These are phyloP conservation scores for Ustilago curta DNA, from an alignment of 1,284 basidiomycete species.

Conservation along the genomic window DNA sequence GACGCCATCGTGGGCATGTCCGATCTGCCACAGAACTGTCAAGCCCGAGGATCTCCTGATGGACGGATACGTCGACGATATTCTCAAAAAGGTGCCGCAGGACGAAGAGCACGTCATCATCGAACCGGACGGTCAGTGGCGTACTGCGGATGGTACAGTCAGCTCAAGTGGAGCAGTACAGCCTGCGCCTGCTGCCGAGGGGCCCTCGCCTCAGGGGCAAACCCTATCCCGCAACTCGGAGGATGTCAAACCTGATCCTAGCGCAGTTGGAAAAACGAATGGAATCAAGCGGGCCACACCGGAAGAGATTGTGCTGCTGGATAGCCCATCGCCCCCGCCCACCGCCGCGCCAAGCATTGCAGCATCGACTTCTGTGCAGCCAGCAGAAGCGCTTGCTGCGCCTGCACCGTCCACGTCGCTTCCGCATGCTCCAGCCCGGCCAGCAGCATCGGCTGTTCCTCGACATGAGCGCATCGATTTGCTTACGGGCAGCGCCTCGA, in stretches of 20 bases:
- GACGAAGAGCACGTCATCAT: slow-evolving; percentile 90
- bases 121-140: slow-evolving; percentile 95
- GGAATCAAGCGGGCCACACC: slow-evolving; percentile 12
- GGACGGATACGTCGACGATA: slow-evolving; percentile 85
- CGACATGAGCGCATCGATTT: slow-evolving; percentile 35
- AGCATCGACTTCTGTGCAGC: slow-evolving; percentile 7
- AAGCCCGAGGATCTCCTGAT: slow-evolving; percentile 85
- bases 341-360: neutral
- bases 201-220: slow-evolving; percentile 17
- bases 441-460: slow-evolving; percentile 3
- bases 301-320: slow-evolving; percentile 38
- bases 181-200: slow-evolving; percentile 19
- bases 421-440: neutral
- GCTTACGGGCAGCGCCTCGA: slow-evolving; percentile 32
- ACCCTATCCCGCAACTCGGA: slow-evolving; percentile 9
- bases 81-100: slow-evolving; percentile 81
- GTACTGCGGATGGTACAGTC: slow-evolving; percentile 86
- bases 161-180: slow-evolving; percentile 34
- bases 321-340: slow-evolving; percentile 39
- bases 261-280: slow-evolving; percentile 7
- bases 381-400: neutral
- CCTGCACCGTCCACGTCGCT: neutral
- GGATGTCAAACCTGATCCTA: slow-evolving; percentile 21
- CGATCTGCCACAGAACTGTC: slow-evolving; percentile 87
- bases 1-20: slow-evolving; percentile 95